Conservation (phyloP, 2,329 filamentous ascomycete species). For the Penicillium paneum region DNA sequence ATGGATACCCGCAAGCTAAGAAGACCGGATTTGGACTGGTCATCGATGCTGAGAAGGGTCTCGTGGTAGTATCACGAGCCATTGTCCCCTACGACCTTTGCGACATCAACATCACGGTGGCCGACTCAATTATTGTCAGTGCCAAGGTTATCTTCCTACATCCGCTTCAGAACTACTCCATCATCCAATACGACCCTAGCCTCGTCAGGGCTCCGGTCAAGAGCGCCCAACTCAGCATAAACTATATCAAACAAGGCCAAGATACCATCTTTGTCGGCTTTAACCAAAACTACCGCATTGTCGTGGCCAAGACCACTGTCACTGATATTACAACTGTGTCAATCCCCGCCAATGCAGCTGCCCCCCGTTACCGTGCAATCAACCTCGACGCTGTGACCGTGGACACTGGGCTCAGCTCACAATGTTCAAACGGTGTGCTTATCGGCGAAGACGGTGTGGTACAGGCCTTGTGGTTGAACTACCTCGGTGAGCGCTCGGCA, state of each 20-base stretch:
- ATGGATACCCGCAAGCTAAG: constrained; percentile 92
- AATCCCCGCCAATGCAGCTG: constrained; percentile 88
- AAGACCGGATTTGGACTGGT: constrained; percentile 96
- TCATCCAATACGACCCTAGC: constrained; percentile 89
- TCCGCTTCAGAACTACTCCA: constrained; percentile 92
- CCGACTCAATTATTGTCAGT: constrained; percentile 90
- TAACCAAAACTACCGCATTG: constrained; percentile 90
- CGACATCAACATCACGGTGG: constrained; percentile 93
- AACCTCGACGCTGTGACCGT: constrained; percentile 97
- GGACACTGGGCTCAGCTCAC: constrained; percentile 83
- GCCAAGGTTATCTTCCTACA: constrained; percentile 95
- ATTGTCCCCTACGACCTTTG: constrained; percentile 96
- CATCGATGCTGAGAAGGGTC: constrained; percentile 92
- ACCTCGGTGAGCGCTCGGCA: constrained; percentile 81
- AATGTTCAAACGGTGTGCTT: constrained; percentile 91
- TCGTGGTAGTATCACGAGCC: constrained; percentile 90
- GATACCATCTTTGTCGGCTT: constrained; percentile 98
- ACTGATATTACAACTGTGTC: constrained; percentile 97
- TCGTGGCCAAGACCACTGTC: constrained; percentile 88
- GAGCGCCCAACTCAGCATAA: constrained; percentile 76
- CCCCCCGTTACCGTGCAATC: constrained; percentile 88
- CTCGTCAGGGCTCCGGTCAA: constrained; percentile 92
- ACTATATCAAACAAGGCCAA: constrained; percentile 85
- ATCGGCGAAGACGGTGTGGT: constrained; percentile 87
- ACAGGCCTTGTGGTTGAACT: constrained; percentile 93